Base-by-base conservation (phyloP, 2,329 filamentous ascomycete genomes). In the Daldinia eschscholtzii region DNA sequence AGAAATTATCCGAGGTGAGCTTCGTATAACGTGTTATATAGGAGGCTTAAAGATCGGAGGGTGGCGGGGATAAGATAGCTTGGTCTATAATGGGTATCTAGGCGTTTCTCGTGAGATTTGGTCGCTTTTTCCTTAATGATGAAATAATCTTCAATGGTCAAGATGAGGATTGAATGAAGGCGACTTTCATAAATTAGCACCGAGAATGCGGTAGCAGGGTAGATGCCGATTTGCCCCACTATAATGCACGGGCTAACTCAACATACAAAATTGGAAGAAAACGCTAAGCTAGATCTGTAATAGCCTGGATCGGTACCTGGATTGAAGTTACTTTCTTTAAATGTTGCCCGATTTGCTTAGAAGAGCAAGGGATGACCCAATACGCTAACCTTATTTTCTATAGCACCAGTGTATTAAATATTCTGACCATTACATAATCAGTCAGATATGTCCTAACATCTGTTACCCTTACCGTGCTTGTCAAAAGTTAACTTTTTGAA, bases 81-180 rank as follows among this genome's bases (percentile, higher is more conserved):
- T 41, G 5, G 20, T 53, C 35, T 42, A 65, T 20, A 18, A 55
- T 48, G 20, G 26, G 23, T 3, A 35, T 30, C 13, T 26, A 44
- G 15, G 39, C n/a, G 20, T n/a, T 30, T 42, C 35, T 53, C 26
- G n/a, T 15, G 12, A 46, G 18, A 26, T 55, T 58, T 1, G 15
- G 10, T 39, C 20, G 4, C n/a, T 26, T 58, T 57, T 37, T 58
- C 33, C 13, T 15, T n/a, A 48, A 42, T 39, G 50, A 50, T 41
- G 52, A 61, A 55, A 53, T 67, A 46, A 28, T 63, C 12, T 39
- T 57, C 13, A 30, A 58, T 57, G 46, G 44, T 55, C n/a, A 65
- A 48, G 57, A 61, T 64, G 62, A 71, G 64, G 57, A 63, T 58
- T 58, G 50, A 44, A 68, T 37, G 65, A 69, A 66, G 57, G 65